Evolutionary conservation across 2,329 filamentous ascomycete species (phyloP).

Genomic region (Colletotrichum endophyticum): DNA sequence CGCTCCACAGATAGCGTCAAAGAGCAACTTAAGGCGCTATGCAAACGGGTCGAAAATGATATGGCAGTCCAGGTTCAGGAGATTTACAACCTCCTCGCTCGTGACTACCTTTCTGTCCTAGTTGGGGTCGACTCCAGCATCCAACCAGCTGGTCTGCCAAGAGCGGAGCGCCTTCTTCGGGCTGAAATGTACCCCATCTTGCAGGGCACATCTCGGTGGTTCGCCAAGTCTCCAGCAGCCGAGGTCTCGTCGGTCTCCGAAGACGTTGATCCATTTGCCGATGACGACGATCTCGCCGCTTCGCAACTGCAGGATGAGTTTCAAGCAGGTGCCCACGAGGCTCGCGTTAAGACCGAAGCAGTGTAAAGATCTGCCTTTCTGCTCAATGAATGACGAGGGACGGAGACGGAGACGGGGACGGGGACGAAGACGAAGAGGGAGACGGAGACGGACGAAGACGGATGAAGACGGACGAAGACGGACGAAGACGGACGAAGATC

Average conservation of each 20-base stretch:
- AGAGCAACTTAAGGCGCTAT: slow-evolving; percentile 15
- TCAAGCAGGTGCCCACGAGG: not conserved
- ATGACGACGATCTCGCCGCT: not conserved
- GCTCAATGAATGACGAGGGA: not conserved
- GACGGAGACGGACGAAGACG: too few relatives aligned
- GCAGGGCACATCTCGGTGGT: not conserved
- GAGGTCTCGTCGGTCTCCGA: not conserved
- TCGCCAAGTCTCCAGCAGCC: not conserved
- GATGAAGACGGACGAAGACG: not conserved
- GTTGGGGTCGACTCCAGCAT: not conserved
- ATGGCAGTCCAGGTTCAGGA: not conserved
- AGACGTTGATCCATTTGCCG: not conserved
- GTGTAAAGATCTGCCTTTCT: too few relatives aligned
- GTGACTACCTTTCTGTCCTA: slow-evolving; percentile 8
- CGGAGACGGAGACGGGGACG: not conserved
- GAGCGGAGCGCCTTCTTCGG: not conserved
- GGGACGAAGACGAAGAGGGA: too few relatives aligned
- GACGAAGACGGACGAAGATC: not conserved
- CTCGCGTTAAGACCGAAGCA: not conserved
- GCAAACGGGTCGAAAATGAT: not conserved
- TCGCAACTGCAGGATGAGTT: not conserved
- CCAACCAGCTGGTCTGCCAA: not conserved
- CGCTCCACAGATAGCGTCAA: slow-evolving; percentile 20
- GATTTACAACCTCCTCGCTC: slow-evolving; percentile 7
- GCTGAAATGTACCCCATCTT: not conserved